Evolutionary conservation across 2,329 filamentous ascomycete genomes (phyloP).

Genomic region (Ophiostoma ulmi): DNA sequence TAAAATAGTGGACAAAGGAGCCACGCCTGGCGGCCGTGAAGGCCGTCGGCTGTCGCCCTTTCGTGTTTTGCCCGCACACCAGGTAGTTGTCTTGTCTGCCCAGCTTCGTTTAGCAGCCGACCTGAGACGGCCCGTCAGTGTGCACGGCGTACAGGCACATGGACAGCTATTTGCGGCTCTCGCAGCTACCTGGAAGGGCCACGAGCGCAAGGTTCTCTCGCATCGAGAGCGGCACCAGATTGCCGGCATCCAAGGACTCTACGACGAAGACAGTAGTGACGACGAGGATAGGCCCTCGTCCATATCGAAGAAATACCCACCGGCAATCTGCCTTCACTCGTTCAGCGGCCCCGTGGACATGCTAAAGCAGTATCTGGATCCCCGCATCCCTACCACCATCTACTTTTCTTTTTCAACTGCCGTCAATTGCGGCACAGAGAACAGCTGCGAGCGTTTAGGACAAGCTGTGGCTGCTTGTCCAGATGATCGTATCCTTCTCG

Average conservation of each 20-base stretch:
- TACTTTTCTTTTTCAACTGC: constrained; percentile 85
- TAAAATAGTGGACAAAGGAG: constrained; percentile 30
- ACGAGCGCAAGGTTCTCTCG: constrained; percentile 58
- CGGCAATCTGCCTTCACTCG: constrained; percentile 87
- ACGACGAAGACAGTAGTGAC: constrained; percentile 32
- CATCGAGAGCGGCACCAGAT: constrained; percentile 52
- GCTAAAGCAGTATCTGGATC: constrained; percentile 71
- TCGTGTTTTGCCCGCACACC: constrained; percentile 63
- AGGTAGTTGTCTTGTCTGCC: constrained; percentile 58
- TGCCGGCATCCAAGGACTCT: constrained; percentile 38
- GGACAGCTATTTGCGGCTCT: constrained; percentile 64
- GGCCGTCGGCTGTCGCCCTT: constrained; percentile 63
- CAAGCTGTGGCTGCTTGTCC: constrained; percentile 68
- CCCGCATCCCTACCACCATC: constrained; percentile 65
- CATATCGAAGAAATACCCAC: constrained; percentile 60
- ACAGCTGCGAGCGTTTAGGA: constrained; percentile 47
- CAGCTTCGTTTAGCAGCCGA: constrained; percentile 69
- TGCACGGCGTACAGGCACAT: constrained; percentile 73
- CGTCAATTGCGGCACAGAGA: constrained; percentile 66
- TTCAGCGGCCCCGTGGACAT: constrained; percentile 75
- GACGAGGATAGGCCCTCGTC: constrained; percentile 31
- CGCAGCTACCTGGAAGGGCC: constrained; percentile 62
- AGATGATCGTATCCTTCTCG: constrained; percentile 72
- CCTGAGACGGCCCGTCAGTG: constrained; percentile 58
- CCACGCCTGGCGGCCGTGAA: constrained; percentile 67